Conservation (phyloP, 768 basidiomycete species). For the Suillus cothurnatus region DNA sequence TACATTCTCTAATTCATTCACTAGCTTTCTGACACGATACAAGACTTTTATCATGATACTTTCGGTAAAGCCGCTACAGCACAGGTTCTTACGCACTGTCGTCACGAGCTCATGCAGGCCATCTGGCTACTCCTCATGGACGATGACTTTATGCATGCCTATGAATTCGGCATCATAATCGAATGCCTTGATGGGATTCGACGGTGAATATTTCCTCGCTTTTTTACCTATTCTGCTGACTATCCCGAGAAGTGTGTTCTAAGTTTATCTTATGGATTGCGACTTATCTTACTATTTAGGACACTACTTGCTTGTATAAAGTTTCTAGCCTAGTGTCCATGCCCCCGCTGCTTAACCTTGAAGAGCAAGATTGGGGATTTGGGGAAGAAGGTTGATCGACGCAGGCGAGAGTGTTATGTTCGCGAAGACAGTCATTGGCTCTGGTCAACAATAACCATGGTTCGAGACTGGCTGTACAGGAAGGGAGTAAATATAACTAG, state of each 20-base stretch:
- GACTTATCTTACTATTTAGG: conserved; percentile 13
- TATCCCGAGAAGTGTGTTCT: conserved; percentile 35
- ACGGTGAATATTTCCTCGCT: conserved; percentile 19
- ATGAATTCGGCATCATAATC: conserved; percentile 21
- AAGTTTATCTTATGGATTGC: background rate
- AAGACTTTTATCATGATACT: too few relatives aligned
- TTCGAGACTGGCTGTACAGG: conserved; percentile 9
- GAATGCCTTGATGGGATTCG: too few relatives aligned
- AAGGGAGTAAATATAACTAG: conserved; percentile 4
- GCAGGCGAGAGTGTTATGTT: background rate
- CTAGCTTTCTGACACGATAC: too few relatives aligned
- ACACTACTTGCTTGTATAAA: conserved; percentile 22
- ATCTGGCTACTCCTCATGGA: conserved; percentile 26
- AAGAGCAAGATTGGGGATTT: conserved; percentile 15
- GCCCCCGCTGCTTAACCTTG: too few relatives aligned
- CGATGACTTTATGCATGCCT: conserved; percentile 26
- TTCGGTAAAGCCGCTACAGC: too few relatives aligned
- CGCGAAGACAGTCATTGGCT: conserved; percentile 4
- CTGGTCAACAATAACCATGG: background rate
- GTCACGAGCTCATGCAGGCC: conserved; percentile 28
- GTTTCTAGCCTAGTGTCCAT: conserved; percentile 22
- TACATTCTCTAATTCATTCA: background rate
- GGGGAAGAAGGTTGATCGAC: conserved; percentile 15
- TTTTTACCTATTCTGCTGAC: conserved; percentile 32
- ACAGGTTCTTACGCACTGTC: too few relatives aligned